Evolutionary conservation across 257 asterid species (phyloP).

Genomic region (Cinchona pubescens): DNA sequence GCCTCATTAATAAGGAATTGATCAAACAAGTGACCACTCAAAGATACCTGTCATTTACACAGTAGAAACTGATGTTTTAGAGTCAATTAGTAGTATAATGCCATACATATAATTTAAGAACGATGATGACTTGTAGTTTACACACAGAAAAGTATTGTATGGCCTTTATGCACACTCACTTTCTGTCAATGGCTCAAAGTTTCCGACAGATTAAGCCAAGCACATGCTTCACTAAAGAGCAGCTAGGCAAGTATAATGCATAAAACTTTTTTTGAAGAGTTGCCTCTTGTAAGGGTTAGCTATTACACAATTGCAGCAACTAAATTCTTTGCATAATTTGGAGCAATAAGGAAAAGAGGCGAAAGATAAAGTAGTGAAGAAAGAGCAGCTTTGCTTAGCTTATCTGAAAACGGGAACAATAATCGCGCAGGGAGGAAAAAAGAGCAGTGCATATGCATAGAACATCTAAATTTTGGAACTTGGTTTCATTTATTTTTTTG

Average conservation of each 20-base stretch:
- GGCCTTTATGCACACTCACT: neutral
- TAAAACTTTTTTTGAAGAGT: neutral
- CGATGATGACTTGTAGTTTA: neutral
- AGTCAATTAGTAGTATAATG: neutral
- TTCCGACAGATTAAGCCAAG: neutral
- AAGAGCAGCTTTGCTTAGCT: neutral
- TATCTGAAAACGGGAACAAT: neutral
- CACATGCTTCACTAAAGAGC: neutral
- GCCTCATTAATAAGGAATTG: slow-evolving; percentile 87
- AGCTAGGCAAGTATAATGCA: neutral
- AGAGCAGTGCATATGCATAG: neutral
- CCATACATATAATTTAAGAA: neutral
- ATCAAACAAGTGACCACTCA: slow-evolving; percentile 96
- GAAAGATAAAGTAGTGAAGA: neutral
- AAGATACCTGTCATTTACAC: slow-evolving; percentile 58
- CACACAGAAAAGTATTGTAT: neutral
- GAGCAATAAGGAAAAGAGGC: neutral
- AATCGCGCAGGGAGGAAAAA: neutral
- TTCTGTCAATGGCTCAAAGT: neutral
- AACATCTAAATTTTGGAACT: neutral
- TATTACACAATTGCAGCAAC: neutral
- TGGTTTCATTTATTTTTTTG: neutral
- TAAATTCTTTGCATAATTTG: too few species aligned
- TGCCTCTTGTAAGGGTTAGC: neutral
- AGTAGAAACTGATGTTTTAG: slow-evolving; percentile 2